Conservation (phyloP, 2,329 filamentous ascomycete species). For the Fusarium torreyae region DNA sequence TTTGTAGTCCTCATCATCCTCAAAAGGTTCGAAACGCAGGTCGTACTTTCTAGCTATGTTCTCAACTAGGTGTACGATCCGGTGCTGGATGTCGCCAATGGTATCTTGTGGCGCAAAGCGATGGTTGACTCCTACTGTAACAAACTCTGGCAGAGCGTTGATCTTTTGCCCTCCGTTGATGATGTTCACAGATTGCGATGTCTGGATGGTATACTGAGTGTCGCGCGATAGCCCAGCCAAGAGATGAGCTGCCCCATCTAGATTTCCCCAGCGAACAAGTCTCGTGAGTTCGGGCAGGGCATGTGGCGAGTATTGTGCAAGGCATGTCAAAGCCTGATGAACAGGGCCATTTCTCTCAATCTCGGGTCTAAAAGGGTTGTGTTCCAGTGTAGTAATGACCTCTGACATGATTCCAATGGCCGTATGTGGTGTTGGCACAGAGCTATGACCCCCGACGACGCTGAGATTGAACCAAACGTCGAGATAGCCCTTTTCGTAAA, state of each 20-base stretch:
- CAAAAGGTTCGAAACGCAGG: constrained; percentile 10
- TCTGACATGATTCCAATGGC: constrained; percentile 78
- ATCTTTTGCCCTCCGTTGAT: constrained; percentile 74
- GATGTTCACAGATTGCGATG: constrained; percentile 71
- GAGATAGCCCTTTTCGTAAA: constrained; percentile 74
- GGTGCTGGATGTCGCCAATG: constrained; percentile 4
- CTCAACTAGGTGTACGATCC: not conserved
- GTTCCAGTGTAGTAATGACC: constrained; percentile 73
- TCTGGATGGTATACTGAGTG: constrained; percentile 68
- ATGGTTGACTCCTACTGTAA: constrained; percentile 70
- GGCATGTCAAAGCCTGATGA: constrained; percentile 68
- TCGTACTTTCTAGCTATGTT: not conserved
- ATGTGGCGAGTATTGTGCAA: constrained; percentile 67
- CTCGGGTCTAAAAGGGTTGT: constrained; percentile 65
- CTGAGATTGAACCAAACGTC: constrained; percentile 70
- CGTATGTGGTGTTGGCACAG: constrained; percentile 71
- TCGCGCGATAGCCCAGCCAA: constrained; percentile 36
- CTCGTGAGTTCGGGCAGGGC: constrained; percentile 59
- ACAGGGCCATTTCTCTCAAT: constrained; percentile 65
- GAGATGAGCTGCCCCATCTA: constrained; percentile 47
- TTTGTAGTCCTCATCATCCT: constrained; percentile 14
- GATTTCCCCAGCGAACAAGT: constrained; percentile 49
- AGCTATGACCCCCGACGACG: constrained; percentile 72
- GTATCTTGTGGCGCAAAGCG: constrained; percentile 48
- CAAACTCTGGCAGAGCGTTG: constrained; percentile 76